Evolutionary conservation across 2,329 filamentous ascomycete species (phyloP), one percentile per base, ranked within the genome.

Genomic region (Cordyceps fumosorosea): DNA sequence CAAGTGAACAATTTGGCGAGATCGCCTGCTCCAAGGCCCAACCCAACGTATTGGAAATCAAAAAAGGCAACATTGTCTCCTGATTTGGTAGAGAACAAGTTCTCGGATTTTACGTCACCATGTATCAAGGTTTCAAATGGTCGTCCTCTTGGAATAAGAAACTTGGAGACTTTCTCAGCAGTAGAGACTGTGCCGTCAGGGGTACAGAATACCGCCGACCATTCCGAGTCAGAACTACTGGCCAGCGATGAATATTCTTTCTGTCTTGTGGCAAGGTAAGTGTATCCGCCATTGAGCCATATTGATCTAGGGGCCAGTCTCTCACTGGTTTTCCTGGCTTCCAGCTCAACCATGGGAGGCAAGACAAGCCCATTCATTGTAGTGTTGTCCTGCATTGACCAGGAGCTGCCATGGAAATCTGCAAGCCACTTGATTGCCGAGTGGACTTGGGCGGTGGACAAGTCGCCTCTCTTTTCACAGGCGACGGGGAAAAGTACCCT

Each of bases 61-160:
- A 85, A 89, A 65, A 89, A 86, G 0, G 84, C 85, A 1, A 86
- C 84, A 3, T 74, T 63, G 2, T 80, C 72, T 1, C 82, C 84
- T 0, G 69, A 65, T 0, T 68, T 62, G 0, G 75, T 84, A 0
- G 83, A 84, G 67, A 88, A 88, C 7, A 89, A 77, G 63, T 89
- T 89, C 66, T 89, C 86, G 0, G 83, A 86, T 70, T 89, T 89
- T 57, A 89, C 85, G 62, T 89, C 87, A 8, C 87, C 87, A 67
- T 89, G 87, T 8, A 89, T 83, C 18, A 84, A 77, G 0, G 85
- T 86, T 65, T 87, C 78, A 1, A 77, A 75, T 0, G 73, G 62
- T 16, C 77, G 70, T 8, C 77, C 77, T 5, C 68, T 70, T 0
- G 83, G 82, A 0, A 76, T 77, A 14, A 87, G 72, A 14, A 83